Conservation (phyloP, 805 yeast genomes). For the Wickerhamiella siamensis region DNA sequence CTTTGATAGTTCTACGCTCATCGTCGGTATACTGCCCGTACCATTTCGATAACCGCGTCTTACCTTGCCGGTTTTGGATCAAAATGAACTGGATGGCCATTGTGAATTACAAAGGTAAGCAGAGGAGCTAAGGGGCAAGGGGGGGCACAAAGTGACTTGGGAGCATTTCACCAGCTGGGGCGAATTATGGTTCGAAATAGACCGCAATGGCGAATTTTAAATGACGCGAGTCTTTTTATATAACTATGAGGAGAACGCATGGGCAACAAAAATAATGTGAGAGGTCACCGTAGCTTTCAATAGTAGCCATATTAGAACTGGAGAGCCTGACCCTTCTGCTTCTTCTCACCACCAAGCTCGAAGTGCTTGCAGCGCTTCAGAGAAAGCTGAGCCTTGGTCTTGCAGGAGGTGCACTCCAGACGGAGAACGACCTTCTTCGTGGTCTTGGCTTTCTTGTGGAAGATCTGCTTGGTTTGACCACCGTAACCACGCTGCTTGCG, state of each 20-base stretch:
- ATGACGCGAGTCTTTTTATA: slow-evolving; percentile 2
- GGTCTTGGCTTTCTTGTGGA: slow-evolving; percentile 99
- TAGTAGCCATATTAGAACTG: slow-evolving; percentile 60
- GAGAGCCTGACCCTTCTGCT: slow-evolving; percentile 99
- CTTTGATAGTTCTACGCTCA: slow-evolving; percentile 35
- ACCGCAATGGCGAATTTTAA: background rate
- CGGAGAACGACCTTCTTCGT: slow-evolving; percentile 99
- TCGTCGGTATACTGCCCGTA: slow-evolving; percentile 34
- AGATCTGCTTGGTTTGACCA: slow-evolving; percentile 99
- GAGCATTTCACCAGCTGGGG: background rate
- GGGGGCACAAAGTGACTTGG: background rate
- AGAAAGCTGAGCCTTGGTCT: slow-evolving; percentile 95
- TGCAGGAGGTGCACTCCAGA: slow-evolving; percentile 96
- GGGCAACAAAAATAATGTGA: background rate
- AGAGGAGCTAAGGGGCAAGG: background rate
- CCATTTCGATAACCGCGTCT: slow-evolving; percentile 75
- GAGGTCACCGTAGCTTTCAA: background rate
- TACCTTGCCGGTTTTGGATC: slow-evolving; percentile 88
- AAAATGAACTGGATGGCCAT: slow-evolving; percentile 75
- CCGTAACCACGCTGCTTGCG: slow-evolving; percentile 99
- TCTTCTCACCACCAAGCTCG: slow-evolving; percentile 99
- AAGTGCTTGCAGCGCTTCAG: slow-evolving; percentile 99
- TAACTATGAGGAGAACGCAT: slow-evolving; percentile 4
- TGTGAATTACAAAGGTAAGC: background rate
- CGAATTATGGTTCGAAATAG: no score